Conservation (phyloP, 2,329 filamentous ascomycete species). For the Diaporthe sp. region DNA sequence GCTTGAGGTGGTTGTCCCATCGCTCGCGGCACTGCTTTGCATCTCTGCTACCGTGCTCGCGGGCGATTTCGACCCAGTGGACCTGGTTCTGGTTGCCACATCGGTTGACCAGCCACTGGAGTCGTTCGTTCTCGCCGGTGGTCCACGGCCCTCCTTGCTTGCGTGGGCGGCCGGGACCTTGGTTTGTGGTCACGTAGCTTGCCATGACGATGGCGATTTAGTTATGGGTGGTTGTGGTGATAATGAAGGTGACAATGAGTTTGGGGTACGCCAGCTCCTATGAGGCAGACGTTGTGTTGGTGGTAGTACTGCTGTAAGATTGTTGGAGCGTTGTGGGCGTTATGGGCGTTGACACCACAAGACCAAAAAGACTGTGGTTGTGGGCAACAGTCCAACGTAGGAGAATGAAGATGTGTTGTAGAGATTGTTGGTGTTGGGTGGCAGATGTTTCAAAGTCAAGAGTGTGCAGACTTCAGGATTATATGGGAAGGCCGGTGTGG, state of each 20-base stretch:
- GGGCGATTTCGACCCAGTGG: constrained; percentile 88
- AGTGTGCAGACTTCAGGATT: constrained; percentile 6
- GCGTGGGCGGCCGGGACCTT: constrained; percentile 6
- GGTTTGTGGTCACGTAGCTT: background rate
- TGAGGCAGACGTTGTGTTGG: background rate
- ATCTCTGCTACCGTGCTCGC: constrained; percentile 79
- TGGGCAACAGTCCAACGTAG: background rate
- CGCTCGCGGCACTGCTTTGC: constrained; percentile 96
- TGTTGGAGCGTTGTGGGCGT: background rate
- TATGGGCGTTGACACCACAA: background rate
- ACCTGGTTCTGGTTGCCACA: background rate
- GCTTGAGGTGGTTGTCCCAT: constrained; percentile 93
- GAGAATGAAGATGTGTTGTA: background rate
- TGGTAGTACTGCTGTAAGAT: background rate
- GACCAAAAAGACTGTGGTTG: background rate
- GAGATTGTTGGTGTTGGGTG: constrained; percentile 11
- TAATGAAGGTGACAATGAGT: background rate
- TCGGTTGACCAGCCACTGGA: background rate
- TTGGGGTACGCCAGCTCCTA: background rate
- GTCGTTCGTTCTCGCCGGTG: background rate
- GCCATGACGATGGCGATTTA: background rate
- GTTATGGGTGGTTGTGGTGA: background rate
- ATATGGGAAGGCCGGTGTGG: constrained; percentile 16
- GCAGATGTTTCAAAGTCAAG: constrained; percentile 21
- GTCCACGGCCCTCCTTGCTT: constrained; percentile 21